These are phyloP conservation scores for Noccaea caerulescens DNA, from an alignment of 345 rosid species.

Conservation along the genomic window DNA sequence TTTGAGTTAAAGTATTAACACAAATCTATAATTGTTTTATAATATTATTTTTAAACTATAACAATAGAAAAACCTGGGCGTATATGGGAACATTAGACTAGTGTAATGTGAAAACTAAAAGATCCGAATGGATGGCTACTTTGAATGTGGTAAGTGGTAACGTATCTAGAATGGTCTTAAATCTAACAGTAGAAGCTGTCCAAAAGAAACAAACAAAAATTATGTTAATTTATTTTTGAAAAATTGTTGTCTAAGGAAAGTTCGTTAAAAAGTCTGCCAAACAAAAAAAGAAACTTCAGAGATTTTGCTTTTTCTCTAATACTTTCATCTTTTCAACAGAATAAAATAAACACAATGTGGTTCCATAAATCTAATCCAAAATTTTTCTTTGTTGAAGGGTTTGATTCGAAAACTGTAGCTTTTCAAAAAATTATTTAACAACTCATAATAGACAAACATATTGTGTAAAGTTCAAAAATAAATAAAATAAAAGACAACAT, in stretches of 20 bases:
- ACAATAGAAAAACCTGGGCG: too few species aligned
- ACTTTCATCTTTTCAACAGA: not conserved
- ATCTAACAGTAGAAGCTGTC: not conserved
- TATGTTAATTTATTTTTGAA: not conserved
- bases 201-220: not conserved
- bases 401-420: too few species aligned
- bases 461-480: too few species aligned
- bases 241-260: conserved; percentile 1
- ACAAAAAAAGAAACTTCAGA: conserved; percentile 11
- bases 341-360: too few species aligned
- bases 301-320: not conserved
- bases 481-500: too few species aligned
- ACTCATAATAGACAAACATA: not conserved
- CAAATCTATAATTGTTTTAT: too few species aligned
- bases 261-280: conserved; percentile 17
- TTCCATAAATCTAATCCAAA: too few species aligned
- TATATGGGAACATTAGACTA: too few species aligned
- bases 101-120: not conserved
- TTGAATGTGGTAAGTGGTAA: not conserved
- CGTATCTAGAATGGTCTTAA: not conserved
- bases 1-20: too few species aligned
- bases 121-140: not conserved
- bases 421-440: too few species aligned
- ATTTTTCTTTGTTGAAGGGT: not conserved
- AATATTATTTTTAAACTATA: too few species aligned